These are phyloP conservation scores for Blastobotrys persicus DNA, from an alignment of 1,139 yeast genomes.

Conservation along the genomic window DNA sequence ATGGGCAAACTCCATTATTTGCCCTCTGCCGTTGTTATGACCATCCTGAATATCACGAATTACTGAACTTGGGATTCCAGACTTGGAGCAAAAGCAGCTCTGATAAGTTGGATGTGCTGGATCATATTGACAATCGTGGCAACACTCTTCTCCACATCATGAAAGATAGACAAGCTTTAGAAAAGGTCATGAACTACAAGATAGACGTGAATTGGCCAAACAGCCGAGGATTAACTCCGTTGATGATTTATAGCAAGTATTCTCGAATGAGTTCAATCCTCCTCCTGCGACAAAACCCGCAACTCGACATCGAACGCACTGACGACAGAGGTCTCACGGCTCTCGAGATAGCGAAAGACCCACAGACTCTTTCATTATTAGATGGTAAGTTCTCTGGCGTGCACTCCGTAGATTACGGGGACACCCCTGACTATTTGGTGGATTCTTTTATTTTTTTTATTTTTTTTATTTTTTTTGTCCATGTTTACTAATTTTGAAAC, in stretches of 20 bases:
- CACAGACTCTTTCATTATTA: constrained; percentile 45
- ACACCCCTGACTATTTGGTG: too few relatives aligned
- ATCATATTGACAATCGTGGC: constrained; percentile 71
- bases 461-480: too few relatives aligned
- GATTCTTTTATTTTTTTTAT: background rate
- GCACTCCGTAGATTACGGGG: too few relatives aligned
- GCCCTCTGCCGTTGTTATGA: constrained; percentile 80
- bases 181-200: constrained; percentile 42
- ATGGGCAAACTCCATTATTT: constrained; percentile 77
- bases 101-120: constrained; percentile 34
- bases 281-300: constrained; percentile 31
- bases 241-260: constrained; percentile 69
- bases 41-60: constrained; percentile 55
- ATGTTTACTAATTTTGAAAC: too few relatives aligned
- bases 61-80: constrained; percentile 50
- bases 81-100: constrained; percentile 33
- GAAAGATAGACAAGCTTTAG: constrained; percentile 41
- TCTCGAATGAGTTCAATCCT: constrained; percentile 60
- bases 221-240: constrained; percentile 59
- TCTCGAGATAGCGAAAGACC: constrained; percentile 51
- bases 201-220: constrained; percentile 66
- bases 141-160: constrained; percentile 76
- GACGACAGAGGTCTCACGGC: constrained; percentile 42
- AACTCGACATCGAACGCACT: constrained; percentile 32
- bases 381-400: constrained; percentile 46